These are phyloP conservation scores for Wallemia mellicola DNA, from an alignment of 1,284 basidiomycete species.

Conservation along the genomic window DNA sequence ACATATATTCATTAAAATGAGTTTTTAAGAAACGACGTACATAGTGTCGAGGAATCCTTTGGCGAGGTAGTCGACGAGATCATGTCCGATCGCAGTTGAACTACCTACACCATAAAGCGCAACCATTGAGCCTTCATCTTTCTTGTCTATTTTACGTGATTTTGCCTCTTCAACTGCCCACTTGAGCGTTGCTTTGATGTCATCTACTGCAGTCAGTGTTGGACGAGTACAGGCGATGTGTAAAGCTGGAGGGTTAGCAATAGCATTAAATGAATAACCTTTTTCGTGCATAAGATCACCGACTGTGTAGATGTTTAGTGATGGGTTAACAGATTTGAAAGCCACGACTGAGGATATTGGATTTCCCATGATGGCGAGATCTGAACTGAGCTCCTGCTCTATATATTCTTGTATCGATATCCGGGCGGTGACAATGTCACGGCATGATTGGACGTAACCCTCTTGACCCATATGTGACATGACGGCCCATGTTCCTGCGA, in stretches of 20 bases:
- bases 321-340: conserved; percentile 30
- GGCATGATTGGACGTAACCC: conserved; percentile 73
- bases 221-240: conserved; percentile 61
- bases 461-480: conserved; percentile 70
- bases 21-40: conserved; percentile 2
- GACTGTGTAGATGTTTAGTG: conserved; percentile 41
- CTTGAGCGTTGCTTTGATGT: background rate
- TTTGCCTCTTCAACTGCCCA: background rate
- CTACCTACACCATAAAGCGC: conserved; percentile 35
- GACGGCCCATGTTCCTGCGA: conserved; percentile 87
- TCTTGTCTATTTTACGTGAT: background rate
- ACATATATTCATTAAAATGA: no score
- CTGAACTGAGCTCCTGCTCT: conserved; percentile 30
- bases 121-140: background rate
- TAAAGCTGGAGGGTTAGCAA: conserved; percentile 38
- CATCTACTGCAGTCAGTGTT: background rate
- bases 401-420: conserved; percentile 19
- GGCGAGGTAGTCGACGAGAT: conserved; percentile 60
- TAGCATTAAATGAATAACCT: conserved; percentile 1
- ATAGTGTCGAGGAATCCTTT: conserved; percentile 15
- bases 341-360: conserved; percentile 75
- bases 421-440: conserved; percentile 35
- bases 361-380: conserved; percentile 58
- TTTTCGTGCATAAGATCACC: conserved; percentile 31
- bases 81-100: conserved; percentile 56